These are phyloP conservation scores for Tephrocybe sp. DNA, from an alignment of 768 basidiomycete genomes.

Conservation along the genomic window DNA sequence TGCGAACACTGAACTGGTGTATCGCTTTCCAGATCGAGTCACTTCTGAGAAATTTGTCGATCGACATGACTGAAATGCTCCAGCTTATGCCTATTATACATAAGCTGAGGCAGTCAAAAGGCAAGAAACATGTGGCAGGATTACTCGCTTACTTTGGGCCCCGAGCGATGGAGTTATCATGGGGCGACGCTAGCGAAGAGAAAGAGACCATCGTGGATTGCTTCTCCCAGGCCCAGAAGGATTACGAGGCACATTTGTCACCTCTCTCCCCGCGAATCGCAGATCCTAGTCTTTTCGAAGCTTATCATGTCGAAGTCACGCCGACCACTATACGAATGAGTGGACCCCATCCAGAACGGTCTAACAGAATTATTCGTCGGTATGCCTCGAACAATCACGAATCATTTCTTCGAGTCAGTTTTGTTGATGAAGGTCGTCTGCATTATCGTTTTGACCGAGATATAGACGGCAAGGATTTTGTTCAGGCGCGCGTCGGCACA, in stretches of 20 bases:
- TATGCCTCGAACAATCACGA: slow-evolving; percentile 45
- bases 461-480: slow-evolving; percentile 50
- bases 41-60: slow-evolving; percentile 33
- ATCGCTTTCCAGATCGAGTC: slow-evolving; percentile 65
- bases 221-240: slow-evolving; percentile 26
- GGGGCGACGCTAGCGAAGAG: slow-evolving; percentile 18
- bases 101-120: slow-evolving; percentile 26
- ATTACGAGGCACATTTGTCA: slow-evolving; percentile 22
- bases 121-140: slow-evolving; percentile 32
- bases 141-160: slow-evolving; percentile 41
- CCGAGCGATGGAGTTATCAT: slow-evolving; percentile 24
- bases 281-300: slow-evolving; percentile 38
- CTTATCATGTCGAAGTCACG: slow-evolving; percentile 48
- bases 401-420: slow-evolving; percentile 62
- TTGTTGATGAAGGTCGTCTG: slow-evolving; percentile 57
- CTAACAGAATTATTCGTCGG: slow-evolving; percentile 60
- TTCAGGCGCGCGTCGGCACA: slow-evolving; percentile 45
- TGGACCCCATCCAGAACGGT: slow-evolving; percentile 58
- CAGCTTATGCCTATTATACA: slow-evolving; percentile 36
- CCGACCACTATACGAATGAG: slow-evolving; percentile 53
- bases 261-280: slow-evolving; percentile 23
- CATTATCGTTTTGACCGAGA: slow-evolving; percentile 58
- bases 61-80: slow-evolving; percentile 56
- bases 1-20: slow-evolving; percentile 40
- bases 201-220: slow-evolving; percentile 27